These are phyloP conservation scores for Aspergillus ellipticus DNA, from an alignment of 495 filamentous ascomycete genomes.

Conservation along the genomic window DNA sequence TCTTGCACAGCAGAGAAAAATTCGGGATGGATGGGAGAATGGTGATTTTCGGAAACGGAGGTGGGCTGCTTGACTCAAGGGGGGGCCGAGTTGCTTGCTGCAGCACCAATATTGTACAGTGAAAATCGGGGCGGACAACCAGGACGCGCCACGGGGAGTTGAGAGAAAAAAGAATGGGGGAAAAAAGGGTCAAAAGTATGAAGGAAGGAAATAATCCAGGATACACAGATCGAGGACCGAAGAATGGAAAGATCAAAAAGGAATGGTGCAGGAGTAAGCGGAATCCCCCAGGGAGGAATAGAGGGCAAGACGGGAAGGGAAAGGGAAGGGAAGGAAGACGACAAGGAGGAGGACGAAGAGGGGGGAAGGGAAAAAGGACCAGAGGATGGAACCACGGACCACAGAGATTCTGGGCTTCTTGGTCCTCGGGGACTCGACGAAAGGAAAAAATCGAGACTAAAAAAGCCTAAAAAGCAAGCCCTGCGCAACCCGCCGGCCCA, in stretches of 20 bases:
- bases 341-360: constrained; percentile 11
- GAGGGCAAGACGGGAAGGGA: constrained; percentile 27
- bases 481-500: background rate
- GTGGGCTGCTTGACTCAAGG: constrained; percentile 23
- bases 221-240: constrained; percentile 41
- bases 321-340: constrained; percentile 19
- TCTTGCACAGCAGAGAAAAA: constrained; percentile 27
- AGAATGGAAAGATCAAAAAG: constrained; percentile 29
- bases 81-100: constrained; percentile 16
- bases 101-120: constrained; percentile 17
- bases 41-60: constrained; percentile 4
- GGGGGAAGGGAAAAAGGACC: constrained; percentile 1
- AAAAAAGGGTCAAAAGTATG: constrained; percentile 38
- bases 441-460: background rate
- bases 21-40: constrained; percentile 7
- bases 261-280: constrained; percentile 17
- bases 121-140: constrained; percentile 36
- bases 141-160: constrained; percentile 32
- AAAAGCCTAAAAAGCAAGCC: background rate
- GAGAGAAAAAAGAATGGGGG: constrained; percentile 26
- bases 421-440: background rate
- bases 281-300: constrained; percentile 24
- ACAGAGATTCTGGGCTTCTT: background rate
- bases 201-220: constrained; percentile 36
- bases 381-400: background rate